Base-by-base conservation (phyloP, 2,329 filamentous ascomycete genomes). In the Lasiodiplodia hormozganensis region DNA sequence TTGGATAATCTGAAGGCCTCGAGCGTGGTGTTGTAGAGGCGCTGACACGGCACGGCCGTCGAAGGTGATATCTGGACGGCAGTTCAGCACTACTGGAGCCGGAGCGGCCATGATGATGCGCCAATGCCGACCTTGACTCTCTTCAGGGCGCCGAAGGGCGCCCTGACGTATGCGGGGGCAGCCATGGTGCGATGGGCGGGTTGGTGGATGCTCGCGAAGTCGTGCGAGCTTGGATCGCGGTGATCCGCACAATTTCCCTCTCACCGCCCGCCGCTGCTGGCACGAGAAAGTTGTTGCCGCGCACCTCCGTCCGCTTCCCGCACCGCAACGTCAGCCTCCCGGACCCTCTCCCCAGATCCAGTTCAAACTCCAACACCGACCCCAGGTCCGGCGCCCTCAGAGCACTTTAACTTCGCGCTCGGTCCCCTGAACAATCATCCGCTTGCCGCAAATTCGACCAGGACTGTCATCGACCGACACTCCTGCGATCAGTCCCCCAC, bases 261-360 rank as follows among this genome's bases (percentile, higher is more conserved):
- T 96, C 88, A 3, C 94, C 94, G 69, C 97, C 94, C 56, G 94
- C 85, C 81, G 96, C 97, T 8, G 94, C 94, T 70, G 96, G 43
- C 43, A 21, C 10, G 43, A 10, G 79, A 73, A 84, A 86, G 76
- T 97, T 94, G 16, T 97, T 83, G 67, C 93, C 85, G 76, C 89
- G 93, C 75, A 92, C 94, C 25, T 94, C 90, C 28, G 91, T 89
- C 76, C 68, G 72, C 56, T 68, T 71, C 73, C 65, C 67, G 34
- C 47, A 62, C 12, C 70, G 66, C 23, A 69, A 56, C 64, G 52
- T 66, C 64, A 54, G 52, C 51, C 40, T 56, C 52, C 52, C 31
- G 49, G 31, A 53, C 31, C 62, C 51, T 57, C 70, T 68, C 6
- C 70, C 60, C 18, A 65, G 70, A 67, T 12, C 70, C 66, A 71